Evolutionary conservation across 768 basidiomycete species (phyloP).

Genomic region (Tricholoma sp.): DNA sequence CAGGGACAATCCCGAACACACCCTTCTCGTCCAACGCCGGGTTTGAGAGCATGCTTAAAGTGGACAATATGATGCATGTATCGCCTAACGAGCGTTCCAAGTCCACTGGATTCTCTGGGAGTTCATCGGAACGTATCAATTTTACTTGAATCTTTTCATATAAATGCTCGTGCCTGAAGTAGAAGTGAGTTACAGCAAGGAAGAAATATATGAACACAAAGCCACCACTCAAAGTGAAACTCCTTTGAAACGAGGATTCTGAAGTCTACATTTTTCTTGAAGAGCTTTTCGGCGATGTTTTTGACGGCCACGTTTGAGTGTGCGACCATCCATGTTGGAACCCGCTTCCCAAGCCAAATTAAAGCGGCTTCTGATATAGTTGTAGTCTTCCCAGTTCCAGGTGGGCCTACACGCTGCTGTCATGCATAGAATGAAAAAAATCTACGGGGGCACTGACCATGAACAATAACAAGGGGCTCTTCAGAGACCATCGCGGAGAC

Average conservation of each 20-base stretch:
- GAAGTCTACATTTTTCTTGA: constrained; percentile 31
- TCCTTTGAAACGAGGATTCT: constrained; percentile 42
- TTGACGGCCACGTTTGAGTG: constrained; percentile 50
- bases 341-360: constrained; percentile 23
- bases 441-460: constrained; percentile 23
- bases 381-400: constrained; percentile 50
- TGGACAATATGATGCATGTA: constrained; percentile 37
- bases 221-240: constrained; percentile 44
- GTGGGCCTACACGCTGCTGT: constrained; percentile 30
- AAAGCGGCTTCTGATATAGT: constrained; percentile 41
- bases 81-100: constrained; percentile 23
- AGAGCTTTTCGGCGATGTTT: constrained; percentile 41
- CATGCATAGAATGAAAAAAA: not conserved
- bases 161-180: constrained; percentile 45
- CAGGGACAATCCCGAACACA: constrained; percentile 32
- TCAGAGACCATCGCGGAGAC: constrained; percentile 29
- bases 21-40: constrained; percentile 29
- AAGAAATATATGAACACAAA: not conserved
- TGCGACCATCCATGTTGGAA: constrained; percentile 36
- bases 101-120: constrained; percentile 21
- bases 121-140: constrained; percentile 38
- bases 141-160: constrained; percentile 29
- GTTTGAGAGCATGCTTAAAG: constrained; percentile 47
- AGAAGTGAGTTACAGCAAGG: not conserved
- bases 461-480: constrained; percentile 29